Conservation (phyloP, 2,329 filamentous ascomycete species). For the Helicocarpus griseus region DNA sequence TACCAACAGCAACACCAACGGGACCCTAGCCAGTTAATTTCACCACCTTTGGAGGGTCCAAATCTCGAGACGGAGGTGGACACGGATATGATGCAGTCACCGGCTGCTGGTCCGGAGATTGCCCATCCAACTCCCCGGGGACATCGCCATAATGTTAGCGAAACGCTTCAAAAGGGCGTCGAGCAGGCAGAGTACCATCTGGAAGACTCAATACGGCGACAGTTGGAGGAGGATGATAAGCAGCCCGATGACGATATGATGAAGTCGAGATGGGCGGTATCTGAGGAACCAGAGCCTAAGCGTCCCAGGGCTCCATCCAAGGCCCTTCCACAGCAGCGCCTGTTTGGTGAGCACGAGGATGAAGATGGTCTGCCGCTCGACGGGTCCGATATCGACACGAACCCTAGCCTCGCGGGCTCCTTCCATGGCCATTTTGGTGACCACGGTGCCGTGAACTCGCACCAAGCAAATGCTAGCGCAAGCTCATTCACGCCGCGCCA, state of each 20-base stretch:
- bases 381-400: conserved; percentile 60
- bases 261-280: conserved; percentile 29
- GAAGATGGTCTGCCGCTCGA: conserved; percentile 32
- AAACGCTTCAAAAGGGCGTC: conserved; percentile 72
- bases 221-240: conserved; percentile 63
- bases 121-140: conserved; percentile 52
- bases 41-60: conserved; percentile 8
- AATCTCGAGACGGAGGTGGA: conserved; percentile 8
- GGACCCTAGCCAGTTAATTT: conserved; percentile 7
- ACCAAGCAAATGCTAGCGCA: conserved; percentile 24
- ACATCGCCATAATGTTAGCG: conserved; percentile 63
- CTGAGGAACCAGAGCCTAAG: conserved; percentile 17
- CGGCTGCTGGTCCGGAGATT: conserved; percentile 34
- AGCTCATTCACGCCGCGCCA: conserved; percentile 43
- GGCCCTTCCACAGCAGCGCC: conserved; percentile 21
- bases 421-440: conserved; percentile 41
- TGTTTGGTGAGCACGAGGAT: conserved; percentile 24
- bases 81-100: conserved; percentile 11
- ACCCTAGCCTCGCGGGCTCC: conserved; percentile 61
- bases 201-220: conserved; percentile 67
- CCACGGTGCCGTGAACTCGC: conserved; percentile 20
- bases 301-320: conserved; percentile 5
- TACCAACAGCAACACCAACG: conserved; percentile 10
- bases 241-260: conserved; percentile 22
- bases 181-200: conserved; percentile 79